Evolutionary conservation across 2,329 filamentous ascomycete genomes (phyloP).

Genomic region (Hymenoscyphus linearis): DNA sequence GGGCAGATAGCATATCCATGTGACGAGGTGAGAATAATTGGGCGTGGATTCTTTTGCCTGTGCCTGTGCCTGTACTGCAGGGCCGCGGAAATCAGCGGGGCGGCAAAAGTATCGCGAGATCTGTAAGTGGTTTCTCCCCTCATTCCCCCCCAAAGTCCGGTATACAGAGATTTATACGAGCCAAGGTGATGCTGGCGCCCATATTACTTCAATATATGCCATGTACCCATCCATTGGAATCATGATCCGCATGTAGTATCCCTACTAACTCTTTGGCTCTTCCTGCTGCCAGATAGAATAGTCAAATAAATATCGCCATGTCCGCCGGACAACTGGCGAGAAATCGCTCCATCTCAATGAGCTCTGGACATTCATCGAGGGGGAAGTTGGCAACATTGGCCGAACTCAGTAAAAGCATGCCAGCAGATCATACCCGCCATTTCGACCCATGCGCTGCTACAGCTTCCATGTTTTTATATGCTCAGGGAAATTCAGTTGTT

Average conservation of each 20-base stretch:
- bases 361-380: constrained; percentile 46
- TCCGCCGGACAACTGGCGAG: constrained; percentile 50
- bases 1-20: constrained; percentile 28
- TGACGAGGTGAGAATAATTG: constrained; percentile 29
- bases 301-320: constrained; percentile 43
- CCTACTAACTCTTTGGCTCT: constrained; percentile 28
- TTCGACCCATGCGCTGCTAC: constrained; percentile 90
- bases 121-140: constrained; percentile 30
- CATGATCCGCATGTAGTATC: constrained; percentile 23
- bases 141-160: constrained; percentile 2
- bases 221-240: constrained; percentile 22
- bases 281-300: constrained; percentile 26
- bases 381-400: constrained; percentile 41
- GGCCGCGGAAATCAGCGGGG: constrained; percentile 27
- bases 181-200: constrained; percentile 14
- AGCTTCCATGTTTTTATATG: constrained; percentile 83
- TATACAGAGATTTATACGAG: constrained; percentile 15
- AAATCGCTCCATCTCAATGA: constrained; percentile 55
- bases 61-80: constrained; percentile 33
- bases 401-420: constrained; percentile 46
- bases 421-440: constrained; percentile 45
- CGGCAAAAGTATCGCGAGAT: constrained; percentile 27
- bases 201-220: constrained; percentile 13
- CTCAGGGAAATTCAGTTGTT: constrained; percentile 74
- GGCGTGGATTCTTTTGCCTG: constrained; percentile 33